These are phyloP conservation scores for Striga hermonthica DNA, from an alignment of 305 asterid genomes.

Conservation along the genomic window DNA sequence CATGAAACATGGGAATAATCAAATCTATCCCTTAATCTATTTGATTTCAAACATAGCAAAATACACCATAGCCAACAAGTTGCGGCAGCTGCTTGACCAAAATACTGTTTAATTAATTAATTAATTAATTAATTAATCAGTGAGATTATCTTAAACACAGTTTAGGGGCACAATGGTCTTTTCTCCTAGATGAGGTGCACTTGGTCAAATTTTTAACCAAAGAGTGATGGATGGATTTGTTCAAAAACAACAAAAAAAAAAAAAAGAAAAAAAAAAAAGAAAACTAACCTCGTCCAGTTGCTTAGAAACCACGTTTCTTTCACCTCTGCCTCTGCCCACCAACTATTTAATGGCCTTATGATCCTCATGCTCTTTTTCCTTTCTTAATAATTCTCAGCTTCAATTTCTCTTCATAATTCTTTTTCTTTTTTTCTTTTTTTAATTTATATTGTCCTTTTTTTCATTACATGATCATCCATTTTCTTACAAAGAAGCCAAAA, in stretches of 20 bases:
- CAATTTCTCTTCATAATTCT: conserved; percentile 8
- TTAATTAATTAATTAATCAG: background rate
- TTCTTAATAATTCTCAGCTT: background rate
- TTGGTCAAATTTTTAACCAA: conserved; percentile 46
- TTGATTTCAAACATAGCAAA: background rate
- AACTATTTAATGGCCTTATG: conserved; percentile 44
- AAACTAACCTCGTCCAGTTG: conserved; percentile 44
- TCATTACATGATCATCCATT: background rate
- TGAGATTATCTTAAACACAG: background rate
- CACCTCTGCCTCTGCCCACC: conserved; percentile 34
- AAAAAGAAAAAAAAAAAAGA: conserved; percentile 22
- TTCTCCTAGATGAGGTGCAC: conserved; percentile 40
- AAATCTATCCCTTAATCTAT: too few relatives aligned
- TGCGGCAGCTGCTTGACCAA: too few relatives aligned
- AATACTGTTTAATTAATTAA: background rate
- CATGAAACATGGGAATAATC: too few relatives aligned
- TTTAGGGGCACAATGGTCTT: conserved; percentile 26
- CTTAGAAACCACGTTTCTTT: conserved; percentile 87
- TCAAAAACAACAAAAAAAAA: conserved; percentile 41
- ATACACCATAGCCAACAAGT: background rate
- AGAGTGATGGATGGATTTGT: conserved; percentile 39
- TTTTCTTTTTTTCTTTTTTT: conserved; percentile 9
- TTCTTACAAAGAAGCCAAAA: too few relatives aligned
- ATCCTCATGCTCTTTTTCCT: conserved; percentile 29
- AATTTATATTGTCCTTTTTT: too few relatives aligned